These are phyloP conservation scores for Candida multigemmis DNA, from an alignment of 805 yeast genomes.

Conservation along the genomic window DNA sequence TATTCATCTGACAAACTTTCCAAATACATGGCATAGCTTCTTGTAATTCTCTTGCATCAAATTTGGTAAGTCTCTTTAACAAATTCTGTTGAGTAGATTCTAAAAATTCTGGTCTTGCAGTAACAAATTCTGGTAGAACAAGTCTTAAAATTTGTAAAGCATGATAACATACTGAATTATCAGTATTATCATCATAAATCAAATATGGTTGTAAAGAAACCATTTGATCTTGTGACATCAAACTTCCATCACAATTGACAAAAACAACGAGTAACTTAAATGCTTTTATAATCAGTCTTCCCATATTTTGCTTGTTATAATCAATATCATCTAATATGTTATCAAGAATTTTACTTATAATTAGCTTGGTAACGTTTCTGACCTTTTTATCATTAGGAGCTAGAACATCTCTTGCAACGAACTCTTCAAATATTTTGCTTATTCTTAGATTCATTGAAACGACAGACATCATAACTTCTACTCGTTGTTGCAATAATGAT, in stretches of 20 bases:
- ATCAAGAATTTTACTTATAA: constrained; percentile 28
- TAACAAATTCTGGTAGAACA: constrained; percentile 33
- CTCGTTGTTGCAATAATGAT: too few relatives aligned
- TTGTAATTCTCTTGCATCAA: constrained; percentile 51
- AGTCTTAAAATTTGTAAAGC: constrained; percentile 47
- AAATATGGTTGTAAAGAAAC: constrained; percentile 57
- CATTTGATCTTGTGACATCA: constrained; percentile 61
- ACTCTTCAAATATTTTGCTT: constrained; percentile 8
- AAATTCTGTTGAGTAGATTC: constrained; percentile 41
- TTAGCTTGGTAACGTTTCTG: constrained; percentile 9
- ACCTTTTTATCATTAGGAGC: constrained; percentile 11
- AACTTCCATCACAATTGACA: constrained; percentile 40
- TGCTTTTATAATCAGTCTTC: constrained; percentile 18
- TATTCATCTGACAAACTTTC: constrained; percentile 39
- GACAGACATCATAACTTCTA: not conserved
- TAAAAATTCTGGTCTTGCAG: constrained; percentile 44
- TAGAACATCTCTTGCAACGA: constrained; percentile 36
- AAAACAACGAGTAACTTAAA: constrained; percentile 49
- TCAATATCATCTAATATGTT: not conserved
- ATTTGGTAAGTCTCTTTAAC: constrained; percentile 49
- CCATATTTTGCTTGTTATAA: constrained; percentile 3
- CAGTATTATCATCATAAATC: constrained; percentile 35
- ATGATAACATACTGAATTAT: constrained; percentile 33
- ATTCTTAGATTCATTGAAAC: not conserved
- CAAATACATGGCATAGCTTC: constrained; percentile 69